Evolutionary conservation across 495 filamentous ascomycete genomes (phyloP), one percentile per base, ranked within the genome.

Genomic region (Hyaloscypha bicolor): DNA sequence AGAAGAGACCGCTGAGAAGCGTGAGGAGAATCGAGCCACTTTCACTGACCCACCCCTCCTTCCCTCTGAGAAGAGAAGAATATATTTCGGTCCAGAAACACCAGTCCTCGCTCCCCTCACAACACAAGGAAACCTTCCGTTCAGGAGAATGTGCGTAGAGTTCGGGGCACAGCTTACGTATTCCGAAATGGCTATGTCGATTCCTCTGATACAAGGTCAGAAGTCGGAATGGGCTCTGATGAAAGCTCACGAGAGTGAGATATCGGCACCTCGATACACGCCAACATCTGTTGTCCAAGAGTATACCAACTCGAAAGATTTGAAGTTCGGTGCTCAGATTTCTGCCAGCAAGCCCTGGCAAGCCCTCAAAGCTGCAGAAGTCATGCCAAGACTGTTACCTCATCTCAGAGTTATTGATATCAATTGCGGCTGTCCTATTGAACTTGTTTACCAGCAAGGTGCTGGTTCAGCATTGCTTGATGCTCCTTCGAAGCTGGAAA

Each of bases 391-490:
- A 21, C 86, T 90, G 57, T 87, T 92, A 48, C 94, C 95, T 4
- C 82, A 92, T 71, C 82, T 98, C 11, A 90, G 95, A 33, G 86
- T 96, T 6, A 88, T 99, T 64, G 95, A 99, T 73, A 78, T 99
- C 66, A 99, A 99, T 79, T 97, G 94, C 72, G 95, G 95, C 35
- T 99, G 95, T 73, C 95, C 95, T 19, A 97, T 99, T 73, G 94
- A 99, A 69, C 84, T 97, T 63, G 88, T 99, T 52, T 97, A 86
- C 81, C 85, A 91, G 48, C 82, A 89, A 45, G 95, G 95, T 53
- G 91, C 92, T 25, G 95, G 95, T 3, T 97, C 94, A n/a, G 93
- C 91, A n/a, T 86, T 99, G 1, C 86, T 99, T 16, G 95, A 98
- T 67, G 81, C 86, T 48, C 90, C 84, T 51, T 85, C 85, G 32